A percentile compares a stretch with the other conserved stretches of the same genome.
phyloP scores from a whole-genome alignment of 1,284 basidiomycete species.

The Pyrrhoderma noxium region DNA sequence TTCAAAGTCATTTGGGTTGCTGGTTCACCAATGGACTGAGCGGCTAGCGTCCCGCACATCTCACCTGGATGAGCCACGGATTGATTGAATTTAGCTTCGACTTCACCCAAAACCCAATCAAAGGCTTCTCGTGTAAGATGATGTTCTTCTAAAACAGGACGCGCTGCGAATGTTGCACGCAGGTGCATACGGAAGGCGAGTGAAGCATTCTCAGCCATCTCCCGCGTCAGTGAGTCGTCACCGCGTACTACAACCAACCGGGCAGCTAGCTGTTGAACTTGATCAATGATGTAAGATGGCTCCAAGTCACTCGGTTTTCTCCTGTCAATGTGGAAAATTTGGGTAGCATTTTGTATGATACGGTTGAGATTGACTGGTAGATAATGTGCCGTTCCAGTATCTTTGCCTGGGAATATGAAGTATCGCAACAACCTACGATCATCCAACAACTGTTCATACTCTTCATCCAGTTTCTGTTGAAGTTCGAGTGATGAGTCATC shows the following conservation, averaged over 20 bases:
- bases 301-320: slow-evolving; percentile 91
- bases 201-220: slow-evolving; percentile 87
- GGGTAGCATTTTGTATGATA: slow-evolving; percentile 91
- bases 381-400: slow-evolving; percentile 67
- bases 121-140: slow-evolving; percentile 90
- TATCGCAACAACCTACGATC: slow-evolving; percentile 74
- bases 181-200: slow-evolving; percentile 91
- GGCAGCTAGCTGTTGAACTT: slow-evolving; percentile 63
- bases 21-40: slow-evolving; percentile 98
- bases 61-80: slow-evolving; percentile 91
- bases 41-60: slow-evolving; percentile 98
- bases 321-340: slow-evolving; percentile 96
- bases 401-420: slow-evolving; percentile 81
- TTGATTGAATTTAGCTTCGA: slow-evolving; percentile 91
- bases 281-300: slow-evolving; percentile 80
- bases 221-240: slow-evolving; percentile 63
- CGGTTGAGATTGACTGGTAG: slow-evolving; percentile 93
- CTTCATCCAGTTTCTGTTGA: slow-evolving; percentile 87
- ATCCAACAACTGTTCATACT: slow-evolving; percentile 69
- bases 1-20: slow-evolving; percentile 98
- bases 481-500: slow-evolving; percentile 85
- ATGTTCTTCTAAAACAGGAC: slow-evolving; percentile 79
- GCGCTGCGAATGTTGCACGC: slow-evolving; percentile 78
- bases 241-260: slow-evolving; percentile 85
- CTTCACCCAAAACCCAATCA: slow-evolving; percentile 96